These are phyloP conservation scores for Eimeria acervulina DNA, from an alignment of 169 alveolate genomes.

Conservation along the genomic window DNA sequence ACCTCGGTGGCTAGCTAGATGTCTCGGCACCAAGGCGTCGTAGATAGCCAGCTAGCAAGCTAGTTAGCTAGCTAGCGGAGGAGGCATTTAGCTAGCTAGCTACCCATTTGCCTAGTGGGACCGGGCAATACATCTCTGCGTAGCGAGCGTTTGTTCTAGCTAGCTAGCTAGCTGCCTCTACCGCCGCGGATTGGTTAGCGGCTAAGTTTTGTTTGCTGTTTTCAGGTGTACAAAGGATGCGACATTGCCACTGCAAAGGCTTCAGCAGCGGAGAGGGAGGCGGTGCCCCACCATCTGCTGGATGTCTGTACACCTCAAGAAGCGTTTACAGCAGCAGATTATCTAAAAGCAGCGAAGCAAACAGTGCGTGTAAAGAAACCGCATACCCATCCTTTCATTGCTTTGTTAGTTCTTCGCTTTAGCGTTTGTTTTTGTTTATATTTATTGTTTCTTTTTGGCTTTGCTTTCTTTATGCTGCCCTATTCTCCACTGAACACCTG, in stretches of 20 bases:
- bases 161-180: not conserved
- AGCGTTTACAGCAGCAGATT: constrained; percentile 58
- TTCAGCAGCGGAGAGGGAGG: constrained; percentile 45
- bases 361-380: not conserved
- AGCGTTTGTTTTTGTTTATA: not conserved
- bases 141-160: too few species aligned
- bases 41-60: not conserved
- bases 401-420: not conserved
- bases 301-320: constrained; percentile 61
- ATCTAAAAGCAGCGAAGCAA: constrained; percentile 39
- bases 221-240: constrained; percentile 78
- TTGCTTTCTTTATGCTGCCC: too few species aligned
- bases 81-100: not conserved
- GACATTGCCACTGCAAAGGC: constrained; percentile 82
- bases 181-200: too few species aligned
- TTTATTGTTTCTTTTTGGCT: not conserved
- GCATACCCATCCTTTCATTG: not conserved
- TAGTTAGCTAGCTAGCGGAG: too few species aligned
- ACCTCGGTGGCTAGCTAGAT: not conserved
- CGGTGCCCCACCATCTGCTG: constrained; percentile 70
- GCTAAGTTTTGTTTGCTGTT: not conserved
- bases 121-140: too few species aligned
- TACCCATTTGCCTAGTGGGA: not conserved
- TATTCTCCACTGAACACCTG: too few species aligned
- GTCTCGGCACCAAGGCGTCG: not conserved